Evolutionary conservation across 371 early-diverging fungal genomes (phyloP).

Genomic region (Zancudomyces culisetae): DNA sequence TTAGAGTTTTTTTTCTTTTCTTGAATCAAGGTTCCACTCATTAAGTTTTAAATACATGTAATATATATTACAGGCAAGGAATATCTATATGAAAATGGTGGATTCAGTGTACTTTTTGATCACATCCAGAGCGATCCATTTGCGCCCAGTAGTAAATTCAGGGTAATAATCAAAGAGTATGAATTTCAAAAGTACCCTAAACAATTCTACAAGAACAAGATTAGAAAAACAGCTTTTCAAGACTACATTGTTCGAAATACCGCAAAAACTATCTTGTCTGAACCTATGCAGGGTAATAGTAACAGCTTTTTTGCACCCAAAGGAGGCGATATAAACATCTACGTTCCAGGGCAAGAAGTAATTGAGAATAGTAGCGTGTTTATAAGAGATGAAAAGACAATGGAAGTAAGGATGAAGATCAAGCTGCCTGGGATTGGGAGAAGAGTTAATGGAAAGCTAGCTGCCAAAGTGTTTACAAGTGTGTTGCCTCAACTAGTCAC

Average conservation of each 20-base stretch:
- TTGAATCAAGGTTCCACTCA: no score
- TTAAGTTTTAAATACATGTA: no score
- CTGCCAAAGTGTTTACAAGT: conserved; percentile 15
- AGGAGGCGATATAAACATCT: conserved; percentile 18
- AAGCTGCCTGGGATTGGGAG: conserved; percentile 17
- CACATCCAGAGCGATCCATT: conserved; percentile 26
- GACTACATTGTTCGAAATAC: conserved; percentile 14
- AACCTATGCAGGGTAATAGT: background rate
- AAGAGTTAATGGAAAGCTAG: conserved; percentile 16
- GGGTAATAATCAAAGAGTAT: conserved; percentile 17
- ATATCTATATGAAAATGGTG: conserved; percentile 4
- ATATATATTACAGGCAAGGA: background rate
- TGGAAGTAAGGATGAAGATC: conserved; percentile 9
- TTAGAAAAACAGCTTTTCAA: conserved; percentile 13
- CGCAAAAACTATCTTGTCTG: background rate
- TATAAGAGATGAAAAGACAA: conserved; percentile 4
- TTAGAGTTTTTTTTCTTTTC: no score
- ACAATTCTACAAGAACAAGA: conserved; percentile 4
- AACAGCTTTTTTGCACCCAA: conserved; percentile 15
- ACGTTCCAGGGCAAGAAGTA: conserved; percentile 25
- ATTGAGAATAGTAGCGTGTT: conserved; percentile 21
- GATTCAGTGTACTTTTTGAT: conserved; percentile 16
- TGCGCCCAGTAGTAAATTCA: conserved; percentile 25
- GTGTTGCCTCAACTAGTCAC: conserved; percentile 14
- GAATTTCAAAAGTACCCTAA: conserved; percentile 14